Evolutionary conservation across 352 stramenopile species (phyloP).

Genomic region (Globisporangium nunn): DNA sequence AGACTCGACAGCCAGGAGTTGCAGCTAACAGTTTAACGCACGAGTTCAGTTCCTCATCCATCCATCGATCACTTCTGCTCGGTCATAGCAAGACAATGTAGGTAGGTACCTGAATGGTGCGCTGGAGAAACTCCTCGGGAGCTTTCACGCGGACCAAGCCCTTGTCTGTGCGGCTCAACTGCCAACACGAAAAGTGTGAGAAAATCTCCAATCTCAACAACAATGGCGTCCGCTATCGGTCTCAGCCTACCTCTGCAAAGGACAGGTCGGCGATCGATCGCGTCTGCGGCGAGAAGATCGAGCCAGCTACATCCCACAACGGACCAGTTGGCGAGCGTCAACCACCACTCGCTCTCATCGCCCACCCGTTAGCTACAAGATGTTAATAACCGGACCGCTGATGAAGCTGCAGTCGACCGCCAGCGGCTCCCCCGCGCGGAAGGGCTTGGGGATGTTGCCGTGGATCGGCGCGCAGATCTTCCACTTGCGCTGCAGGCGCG

Average conservation of each 20-base stretch:
- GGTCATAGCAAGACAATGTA: neutral
- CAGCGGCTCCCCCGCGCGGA: slow-evolving; percentile 72
- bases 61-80: neutral
- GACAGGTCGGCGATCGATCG: slow-evolving; percentile 71
- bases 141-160: slow-evolving; percentile 69
- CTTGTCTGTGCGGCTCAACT: slow-evolving; percentile 79
- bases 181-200: neutral
- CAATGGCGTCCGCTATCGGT: neutral
- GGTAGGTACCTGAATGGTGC: slow-evolving; percentile 57
- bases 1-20: slow-evolving; percentile 28
- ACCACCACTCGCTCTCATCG: neutral
- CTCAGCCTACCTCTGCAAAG: slow-evolving; percentile 58
- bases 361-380: neutral
- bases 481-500: slow-evolving; percentile 77
- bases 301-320: slow-evolving; percentile 41
- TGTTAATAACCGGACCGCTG: slow-evolving; percentile 34
- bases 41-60: neutral
- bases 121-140: slow-evolving; percentile 68
- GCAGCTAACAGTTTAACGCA: slow-evolving; percentile 16
- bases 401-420: slow-evolving; percentile 82
- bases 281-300: slow-evolving; percentile 59
- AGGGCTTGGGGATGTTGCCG: slow-evolving; percentile 83
- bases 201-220: neutral
- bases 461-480: slow-evolving; percentile 84
- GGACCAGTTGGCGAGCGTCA: neutral